phyloP scores from a whole-genome alignment of 805 yeast genomes.

The Hanseniaspora mollemarum region DNA sequence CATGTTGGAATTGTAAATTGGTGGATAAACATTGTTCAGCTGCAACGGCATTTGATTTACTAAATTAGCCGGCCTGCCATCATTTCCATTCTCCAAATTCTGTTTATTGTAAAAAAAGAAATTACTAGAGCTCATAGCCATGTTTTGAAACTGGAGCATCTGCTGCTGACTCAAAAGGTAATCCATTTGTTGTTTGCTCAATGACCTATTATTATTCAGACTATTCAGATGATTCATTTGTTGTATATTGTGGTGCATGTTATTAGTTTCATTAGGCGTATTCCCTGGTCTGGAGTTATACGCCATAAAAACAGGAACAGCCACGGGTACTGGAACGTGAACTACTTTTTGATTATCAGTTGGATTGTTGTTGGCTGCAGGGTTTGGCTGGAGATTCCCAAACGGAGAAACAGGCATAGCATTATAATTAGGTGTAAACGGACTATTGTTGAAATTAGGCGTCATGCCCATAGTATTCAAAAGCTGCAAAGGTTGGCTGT shows the following conservation, averaged over 20 bases:
- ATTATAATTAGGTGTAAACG: neutral
- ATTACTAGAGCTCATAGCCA: no score
- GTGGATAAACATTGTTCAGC: neutral
- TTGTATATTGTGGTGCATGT: neutral
- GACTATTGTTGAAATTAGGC: neutral
- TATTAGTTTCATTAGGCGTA: neutral
- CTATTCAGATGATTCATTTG: neutral
- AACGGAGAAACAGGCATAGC: neutral
- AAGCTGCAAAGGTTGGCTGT: neutral
- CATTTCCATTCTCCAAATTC: neutral
- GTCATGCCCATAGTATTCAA: neutral
- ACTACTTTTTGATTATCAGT: neutral
- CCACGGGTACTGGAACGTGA: neutral
- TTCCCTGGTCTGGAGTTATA: neutral
- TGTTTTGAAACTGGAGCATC: neutral
- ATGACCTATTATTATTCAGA: neutral
- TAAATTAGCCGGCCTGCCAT: neutral
- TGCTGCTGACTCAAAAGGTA: neutral
- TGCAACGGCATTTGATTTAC: neutral
- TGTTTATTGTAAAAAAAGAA: neutral
- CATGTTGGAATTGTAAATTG: neutral
- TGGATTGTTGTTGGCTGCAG: neutral
- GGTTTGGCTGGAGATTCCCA: no score
- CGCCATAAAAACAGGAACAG: conserved; percentile 1
- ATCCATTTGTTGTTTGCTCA: neutral